phyloP scores from a whole-genome alignment of 2,329 filamentous ascomycete species.

The Aspergillus sp. region DNA sequence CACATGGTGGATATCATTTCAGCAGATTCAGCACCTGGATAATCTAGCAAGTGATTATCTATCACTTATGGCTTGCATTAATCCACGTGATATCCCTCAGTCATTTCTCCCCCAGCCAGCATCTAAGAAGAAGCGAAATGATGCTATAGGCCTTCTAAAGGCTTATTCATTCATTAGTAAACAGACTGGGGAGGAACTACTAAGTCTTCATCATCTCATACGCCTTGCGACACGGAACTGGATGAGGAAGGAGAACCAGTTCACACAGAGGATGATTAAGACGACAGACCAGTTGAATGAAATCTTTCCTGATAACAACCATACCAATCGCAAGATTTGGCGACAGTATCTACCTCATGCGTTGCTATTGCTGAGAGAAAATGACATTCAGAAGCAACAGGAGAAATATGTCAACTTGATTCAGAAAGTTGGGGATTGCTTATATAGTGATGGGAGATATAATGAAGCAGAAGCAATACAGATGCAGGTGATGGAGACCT shows the following conservation, averaged over 20 bases:
- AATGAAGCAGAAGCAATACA: not conserved
- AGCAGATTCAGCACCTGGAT: conserved; percentile 5
- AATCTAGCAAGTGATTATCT: conserved; percentile 5
- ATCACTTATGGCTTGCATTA: conserved; percentile 11
- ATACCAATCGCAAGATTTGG: conserved; percentile 7
- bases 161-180: conserved; percentile 9
- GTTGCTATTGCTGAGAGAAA: not conserved
- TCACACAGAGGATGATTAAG: not conserved
- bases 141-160: conserved; percentile 9
- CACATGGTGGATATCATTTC: conserved; percentile 13
- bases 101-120: conserved; percentile 6
- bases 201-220: conserved; percentile 11
- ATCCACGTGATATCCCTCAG: conserved; percentile 9
- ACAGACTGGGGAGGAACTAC: not conserved
- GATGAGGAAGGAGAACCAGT: conserved; percentile 4
- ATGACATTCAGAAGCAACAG: not conserved
- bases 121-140: conserved; percentile 1
- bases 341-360: conserved; percentile 11
- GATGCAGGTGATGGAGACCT: not conserved
- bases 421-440: not conserved
- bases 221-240: conserved; percentile 11
- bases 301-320: conserved; percentile 4
- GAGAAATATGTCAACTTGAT: not conserved
- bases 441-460: conserved; percentile 4
- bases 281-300: conserved; percentile 1